Evolutionary conservation across 2,329 filamentous ascomycete species (phyloP), one percentile per base, ranked within the genome.

Genomic region (Tolypocladium nubicola): DNA sequence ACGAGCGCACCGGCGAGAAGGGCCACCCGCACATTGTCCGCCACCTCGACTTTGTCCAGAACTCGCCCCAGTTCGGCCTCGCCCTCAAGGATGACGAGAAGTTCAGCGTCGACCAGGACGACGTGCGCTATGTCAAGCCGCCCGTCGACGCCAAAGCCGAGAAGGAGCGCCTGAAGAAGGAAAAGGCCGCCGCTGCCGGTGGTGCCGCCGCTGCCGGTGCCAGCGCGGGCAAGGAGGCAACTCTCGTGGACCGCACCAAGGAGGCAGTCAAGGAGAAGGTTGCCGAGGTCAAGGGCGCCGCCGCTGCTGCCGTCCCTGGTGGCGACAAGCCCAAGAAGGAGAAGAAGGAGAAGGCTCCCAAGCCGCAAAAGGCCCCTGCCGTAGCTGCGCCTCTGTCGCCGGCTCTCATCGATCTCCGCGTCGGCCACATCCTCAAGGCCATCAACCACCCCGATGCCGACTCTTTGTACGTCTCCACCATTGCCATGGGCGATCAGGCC

Each of bases 371-470:
- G 71, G 79, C 85, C 8, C 76, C 86, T 16, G 77, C 89, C 7
- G 80, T 83, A 54, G 82, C 90, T 54, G 87, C 90, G 14, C 88
- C 90, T 1, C 84, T 90, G 6, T 89, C 90, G 1, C 94, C 94
- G 3, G 80, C 82, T 59, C 83, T 96, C 60, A 97, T 99, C 70
- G 94, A 99, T 72, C 86, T 99, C 55, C 87, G 94, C 62, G 93
- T 99, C 60, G 94, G 94, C 60, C 94, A 97, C 78, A 97, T 99
- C 66, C 86, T 99, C 68, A 96, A 97, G 76, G 92, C 92, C 55
- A 83, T 94, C 75, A 88, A 91, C 73, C 94, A 99, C 78, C 94
- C 94, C 56, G 95, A 99, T 67, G 94, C 94, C 63, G 94, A 99
- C 77, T 95, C 89, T 14, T 83, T 99, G 55, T 99, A 86, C 75